Conservation (phyloP, 169 alveolate species). For the Cryptosporidium meleagridis region DNA sequence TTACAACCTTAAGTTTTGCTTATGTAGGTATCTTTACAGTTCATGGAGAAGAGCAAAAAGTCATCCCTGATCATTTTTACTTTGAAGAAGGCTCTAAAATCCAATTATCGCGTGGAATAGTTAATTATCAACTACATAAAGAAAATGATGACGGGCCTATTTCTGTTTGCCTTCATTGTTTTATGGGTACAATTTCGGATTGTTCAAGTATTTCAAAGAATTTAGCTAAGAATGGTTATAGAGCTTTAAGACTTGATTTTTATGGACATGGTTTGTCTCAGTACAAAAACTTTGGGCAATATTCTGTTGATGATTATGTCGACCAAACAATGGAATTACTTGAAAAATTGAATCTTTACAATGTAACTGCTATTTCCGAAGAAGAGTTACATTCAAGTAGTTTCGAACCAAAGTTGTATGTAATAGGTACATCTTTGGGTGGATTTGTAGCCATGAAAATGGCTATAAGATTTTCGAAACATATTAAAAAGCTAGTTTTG, state of each 20-base stretch:
- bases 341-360: conserved; percentile 35
- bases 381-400: background rate
- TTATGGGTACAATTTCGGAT: conserved; percentile 65
- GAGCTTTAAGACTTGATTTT: conserved; percentile 64
- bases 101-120: conserved; percentile 7
- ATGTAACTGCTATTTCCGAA: conserved; percentile 1
- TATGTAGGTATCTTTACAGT: background rate
- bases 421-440: conserved; percentile 62
- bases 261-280: conserved; percentile 65
- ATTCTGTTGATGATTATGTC: conserved; percentile 62
- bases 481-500: conserved; percentile 22
- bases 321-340: conserved; percentile 64
- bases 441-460: conserved; percentile 58
- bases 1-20: background rate
- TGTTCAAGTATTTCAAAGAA: conserved; percentile 57
- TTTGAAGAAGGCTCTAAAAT: conserved; percentile 21
- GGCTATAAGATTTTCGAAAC: conserved; percentile 31
- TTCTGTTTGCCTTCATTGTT: conserved; percentile 57
- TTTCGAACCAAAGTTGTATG: conserved; percentile 23
- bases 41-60: background rate
- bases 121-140: conserved; percentile 35
- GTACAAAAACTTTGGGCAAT: conserved; percentile 32
- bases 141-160: conserved; percentile 12
- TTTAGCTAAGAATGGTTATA: conserved; percentile 31
- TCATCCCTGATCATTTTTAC: conserved; percentile 65